phyloP scores from a whole-genome alignment of 1,284 basidiomycete species.

The Veloboletus limbatus region DNA sequence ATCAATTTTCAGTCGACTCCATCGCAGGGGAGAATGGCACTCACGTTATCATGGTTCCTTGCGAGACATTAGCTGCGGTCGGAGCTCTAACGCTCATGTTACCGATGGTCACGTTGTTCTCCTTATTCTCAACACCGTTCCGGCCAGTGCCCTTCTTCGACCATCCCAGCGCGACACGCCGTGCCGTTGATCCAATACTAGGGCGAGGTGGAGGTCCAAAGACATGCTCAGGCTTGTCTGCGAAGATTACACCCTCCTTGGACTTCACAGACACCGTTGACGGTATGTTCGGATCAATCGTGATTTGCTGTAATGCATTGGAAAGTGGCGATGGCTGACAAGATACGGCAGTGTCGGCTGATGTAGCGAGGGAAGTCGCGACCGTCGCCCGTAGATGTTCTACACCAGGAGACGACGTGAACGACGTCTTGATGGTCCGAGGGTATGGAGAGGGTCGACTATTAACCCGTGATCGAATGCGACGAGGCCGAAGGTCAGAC shows the following conservation, averaged over 20 bases:
- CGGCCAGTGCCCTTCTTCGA: conserved; percentile 53
- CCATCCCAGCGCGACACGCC: conserved; percentile 59
- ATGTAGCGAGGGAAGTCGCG: conserved; percentile 27
- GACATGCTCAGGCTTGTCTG: conserved; percentile 35
- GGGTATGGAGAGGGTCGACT: conserved; percentile 75
- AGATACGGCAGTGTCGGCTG: conserved; percentile 1
- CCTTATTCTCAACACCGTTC: conserved; percentile 48
- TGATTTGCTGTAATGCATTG: conserved; percentile 25
- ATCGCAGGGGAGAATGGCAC: conserved; percentile 26
- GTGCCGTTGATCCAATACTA: conserved; percentile 50
- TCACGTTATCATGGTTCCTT: conserved; percentile 52
- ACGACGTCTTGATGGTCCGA: conserved; percentile 42
- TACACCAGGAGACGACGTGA: conserved; percentile 40
- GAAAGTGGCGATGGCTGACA: conserved; percentile 10
- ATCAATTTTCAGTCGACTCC: background rate
- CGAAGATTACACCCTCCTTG: conserved; percentile 10
- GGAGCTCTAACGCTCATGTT: conserved; percentile 8
- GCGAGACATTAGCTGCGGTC: conserved; percentile 27
- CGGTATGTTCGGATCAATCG: conserved; percentile 24
- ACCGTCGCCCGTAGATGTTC: conserved; percentile 37
- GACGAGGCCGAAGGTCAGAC: conserved; percentile 58
- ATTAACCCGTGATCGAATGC: conserved; percentile 60
- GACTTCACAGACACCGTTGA: background rate
- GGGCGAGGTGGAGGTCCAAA: conserved; percentile 46
- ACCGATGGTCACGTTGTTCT: conserved; percentile 38